Evolutionary conservation across 129 eudicot genomes (phyloP), one percentile per base, ranked within the genome.

Genomic region (Flaveria bidentis): DNA sequence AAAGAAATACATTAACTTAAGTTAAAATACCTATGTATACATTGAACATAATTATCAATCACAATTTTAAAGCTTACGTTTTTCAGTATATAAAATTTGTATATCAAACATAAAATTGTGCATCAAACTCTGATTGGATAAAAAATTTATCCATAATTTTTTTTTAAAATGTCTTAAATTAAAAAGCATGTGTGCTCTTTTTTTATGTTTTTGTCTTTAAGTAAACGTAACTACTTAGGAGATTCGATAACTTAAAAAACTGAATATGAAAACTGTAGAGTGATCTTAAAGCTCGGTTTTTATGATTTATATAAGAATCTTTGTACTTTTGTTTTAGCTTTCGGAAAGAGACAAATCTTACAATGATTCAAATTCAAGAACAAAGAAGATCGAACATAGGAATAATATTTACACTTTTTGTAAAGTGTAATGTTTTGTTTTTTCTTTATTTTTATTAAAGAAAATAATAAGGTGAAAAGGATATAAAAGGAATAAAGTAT

Each of bases 311-410:
- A 44, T 67, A 67, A 57, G 80, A 67, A 80, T 67, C 62, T 74
- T 67, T 56, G 71, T 80, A 67, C 80, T 80, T 74, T n/a, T 26
- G 51, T 57, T 44, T 45, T 66, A 57, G 58, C 80, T 74, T 66
- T 80, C 44, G 33, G 62, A 74, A 74, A 74, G 79, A 67, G 57
- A 67, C 80, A 66, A 66, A 56, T 67, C 70, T 67, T 66, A 55
- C 16, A 66, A 65, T 74, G 65, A 56, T 74, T 80, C 71, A 80
- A 73, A 74, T 74, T 67, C 56, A 80, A 80, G 69, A 80, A 73
- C 78, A 80, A 73, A 73, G 70, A 69, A 56, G 79, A 80, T 80
- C 83, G 74, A 74, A 80, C 69, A 68, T 67, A 80, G 74, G 84
- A 80, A 80, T 80, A 74, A 66, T 67, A 67, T 80, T 30, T 74